These are phyloP conservation scores for Colletotrichum musicola DNA, from an alignment of 2,329 filamentous ascomycete species.

Conservation along the genomic window DNA sequence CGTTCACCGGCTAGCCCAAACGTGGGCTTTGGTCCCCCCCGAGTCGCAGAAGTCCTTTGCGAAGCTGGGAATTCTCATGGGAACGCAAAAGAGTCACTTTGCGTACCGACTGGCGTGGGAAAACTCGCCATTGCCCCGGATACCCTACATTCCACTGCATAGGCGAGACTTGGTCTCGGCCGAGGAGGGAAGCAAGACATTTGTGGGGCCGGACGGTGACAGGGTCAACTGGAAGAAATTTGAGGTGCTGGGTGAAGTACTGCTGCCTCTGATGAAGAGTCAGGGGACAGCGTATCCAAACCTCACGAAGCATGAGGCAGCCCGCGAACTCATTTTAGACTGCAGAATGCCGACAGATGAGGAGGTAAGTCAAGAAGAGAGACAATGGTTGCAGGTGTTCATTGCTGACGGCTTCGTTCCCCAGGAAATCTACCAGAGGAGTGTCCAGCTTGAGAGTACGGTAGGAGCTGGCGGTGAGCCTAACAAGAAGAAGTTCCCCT, in stretches of 20 bases:
- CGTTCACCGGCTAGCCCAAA: conserved; percentile 85
- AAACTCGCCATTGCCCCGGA: conserved; percentile 89
- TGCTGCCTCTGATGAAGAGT: conserved; percentile 91
- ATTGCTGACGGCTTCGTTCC: conserved; percentile 42
- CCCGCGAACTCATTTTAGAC: conserved; percentile 82
- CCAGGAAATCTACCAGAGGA: conserved; percentile 75
- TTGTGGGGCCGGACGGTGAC: conserved; percentile 78
- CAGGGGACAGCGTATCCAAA: conserved; percentile 86
- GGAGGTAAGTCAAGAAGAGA: conserved; percentile 72
- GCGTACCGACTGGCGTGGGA: conserved; percentile 98
- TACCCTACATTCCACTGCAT: conserved; percentile 93
- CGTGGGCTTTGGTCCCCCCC: conserved; percentile 78
- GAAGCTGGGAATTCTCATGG: conserved; percentile 91
- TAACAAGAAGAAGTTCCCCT: conserved; percentile 75
- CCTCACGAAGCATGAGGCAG: conserved; percentile 75
- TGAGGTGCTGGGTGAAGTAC: conserved; percentile 92
- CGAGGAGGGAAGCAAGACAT: conserved; percentile 91
- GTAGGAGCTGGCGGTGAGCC: conserved; percentile 60
- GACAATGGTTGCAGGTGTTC: not conserved
- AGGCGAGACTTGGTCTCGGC: conserved; percentile 91
- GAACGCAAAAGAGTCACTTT: conserved; percentile 90
- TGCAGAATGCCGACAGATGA: conserved; percentile 86
- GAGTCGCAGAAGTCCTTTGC: conserved; percentile 87
- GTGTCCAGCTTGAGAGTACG: conserved; percentile 68
- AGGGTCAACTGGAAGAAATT: conserved; percentile 99